phyloP scores from a whole-genome alignment of 306 rosid species.

The Casuarina cunninghamiana region DNA sequence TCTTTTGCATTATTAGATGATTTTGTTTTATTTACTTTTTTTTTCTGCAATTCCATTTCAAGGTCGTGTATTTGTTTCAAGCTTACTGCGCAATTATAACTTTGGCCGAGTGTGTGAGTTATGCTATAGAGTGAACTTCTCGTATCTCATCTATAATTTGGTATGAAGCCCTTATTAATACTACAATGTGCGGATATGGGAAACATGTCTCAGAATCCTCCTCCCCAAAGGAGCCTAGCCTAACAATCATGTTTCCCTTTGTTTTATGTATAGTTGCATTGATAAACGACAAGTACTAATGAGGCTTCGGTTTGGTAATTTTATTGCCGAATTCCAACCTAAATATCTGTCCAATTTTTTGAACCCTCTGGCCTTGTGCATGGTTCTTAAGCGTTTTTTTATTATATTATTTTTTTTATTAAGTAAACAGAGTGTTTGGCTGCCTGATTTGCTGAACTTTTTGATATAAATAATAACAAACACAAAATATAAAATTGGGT shows the following conservation, averaged over 20 bases:
- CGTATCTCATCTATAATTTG: background rate
- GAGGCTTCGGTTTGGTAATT: constrained; percentile 26
- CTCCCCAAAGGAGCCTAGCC: background rate
- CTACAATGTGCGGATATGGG: background rate
- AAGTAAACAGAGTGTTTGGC: background rate
- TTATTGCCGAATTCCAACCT: background rate
- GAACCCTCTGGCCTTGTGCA: background rate
- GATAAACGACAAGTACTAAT: constrained; percentile 8
- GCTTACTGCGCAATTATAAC: constrained; percentile 79
- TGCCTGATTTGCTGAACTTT: background rate
- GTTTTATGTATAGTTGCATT: background rate
- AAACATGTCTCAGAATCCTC: background rate
- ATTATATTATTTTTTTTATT: background rate
- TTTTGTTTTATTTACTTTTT: background rate
- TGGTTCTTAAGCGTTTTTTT: background rate
- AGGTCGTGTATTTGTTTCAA: constrained; percentile 79
- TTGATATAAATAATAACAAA: background rate
- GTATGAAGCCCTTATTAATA: background rate
- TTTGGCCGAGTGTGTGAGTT: constrained; percentile 88
- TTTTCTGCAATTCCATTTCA: constrained; percentile 27
- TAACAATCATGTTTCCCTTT: background rate
- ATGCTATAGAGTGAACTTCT: constrained; percentile 55
- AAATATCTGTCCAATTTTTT: background rate
- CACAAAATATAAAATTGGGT: background rate
- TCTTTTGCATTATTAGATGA: no score